phyloP scores from a whole-genome alignment of 2,329 filamentous ascomycete species.

The Aspergillus aculeatinus region DNA sequence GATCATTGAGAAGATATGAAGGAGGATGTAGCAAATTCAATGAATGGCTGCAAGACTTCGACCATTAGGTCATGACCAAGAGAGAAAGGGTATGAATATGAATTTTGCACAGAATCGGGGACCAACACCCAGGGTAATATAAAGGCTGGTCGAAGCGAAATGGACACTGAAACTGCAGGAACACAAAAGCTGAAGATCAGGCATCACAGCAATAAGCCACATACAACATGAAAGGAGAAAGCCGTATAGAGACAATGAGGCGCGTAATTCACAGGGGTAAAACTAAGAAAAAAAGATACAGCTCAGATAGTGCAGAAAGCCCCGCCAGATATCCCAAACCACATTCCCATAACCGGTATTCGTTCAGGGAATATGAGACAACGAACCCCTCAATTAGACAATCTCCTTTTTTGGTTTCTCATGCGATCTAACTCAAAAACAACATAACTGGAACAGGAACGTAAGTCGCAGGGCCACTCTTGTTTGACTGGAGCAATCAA shows the following conservation, averaged over 20 bases:
- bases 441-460: slow-evolving; percentile 23
- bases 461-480: slow-evolving; percentile 32
- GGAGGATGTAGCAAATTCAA: slow-evolving; percentile 6
- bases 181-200: slow-evolving; percentile 11
- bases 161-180: neutral
- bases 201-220: slow-evolving; percentile 22
- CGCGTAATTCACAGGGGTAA: slow-evolving; percentile 18
- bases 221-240: slow-evolving; percentile 20
- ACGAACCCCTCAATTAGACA: slow-evolving; percentile 14
- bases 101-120: slow-evolving; percentile 24
- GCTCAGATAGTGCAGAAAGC: slow-evolving; percentile 23
- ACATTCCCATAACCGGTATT: slow-evolving; percentile 19
- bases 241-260: slow-evolving; percentile 12
- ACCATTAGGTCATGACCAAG: slow-evolving; percentile 17
- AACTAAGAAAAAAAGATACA: slow-evolving; percentile 6
- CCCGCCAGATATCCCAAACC: slow-evolving; percentile 23
- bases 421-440: slow-evolving; percentile 26
- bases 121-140: slow-evolving; percentile 25
- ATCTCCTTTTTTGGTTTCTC: slow-evolving; percentile 20
- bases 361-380: slow-evolving; percentile 14
- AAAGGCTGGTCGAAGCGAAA: slow-evolving; percentile 17
- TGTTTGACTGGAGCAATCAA: slow-evolving; percentile 29
- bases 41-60: slow-evolving; percentile 12
- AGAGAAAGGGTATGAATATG: slow-evolving; percentile 13
- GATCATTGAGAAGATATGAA: slow-evolving; percentile 3